phyloP scores from a whole-genome alignment of 352 stramenopile species.

The Globisporangium cystogenes region DNA sequence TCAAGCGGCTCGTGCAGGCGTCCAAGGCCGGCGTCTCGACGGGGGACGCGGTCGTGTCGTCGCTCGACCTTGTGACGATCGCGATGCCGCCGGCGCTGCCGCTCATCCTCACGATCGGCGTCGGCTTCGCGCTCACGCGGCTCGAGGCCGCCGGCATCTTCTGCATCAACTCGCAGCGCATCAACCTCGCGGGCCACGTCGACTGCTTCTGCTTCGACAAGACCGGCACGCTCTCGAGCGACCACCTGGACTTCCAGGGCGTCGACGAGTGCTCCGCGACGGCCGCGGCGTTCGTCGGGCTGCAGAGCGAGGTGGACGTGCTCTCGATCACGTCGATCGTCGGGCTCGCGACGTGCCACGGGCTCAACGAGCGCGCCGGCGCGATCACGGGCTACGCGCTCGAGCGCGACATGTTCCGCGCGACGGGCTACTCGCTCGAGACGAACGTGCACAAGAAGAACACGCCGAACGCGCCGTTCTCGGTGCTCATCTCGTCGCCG shows the following conservation, averaged over 20 bases:
- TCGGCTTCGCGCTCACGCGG: constrained; percentile 50
- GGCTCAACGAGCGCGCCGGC: constrained; percentile 42
- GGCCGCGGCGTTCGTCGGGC: constrained; percentile 32
- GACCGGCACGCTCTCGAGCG: constrained; percentile 70
- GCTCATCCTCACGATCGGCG: constrained; percentile 46
- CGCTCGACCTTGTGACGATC: constrained; percentile 62
- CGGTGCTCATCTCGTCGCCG: constrained; percentile 55
- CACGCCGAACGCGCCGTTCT: constrained; percentile 49
- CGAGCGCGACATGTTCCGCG: constrained; percentile 69
- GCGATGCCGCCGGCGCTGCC: constrained; percentile 50
- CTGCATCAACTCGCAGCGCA: constrained; percentile 66
- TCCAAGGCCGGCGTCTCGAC: constrained; percentile 19
- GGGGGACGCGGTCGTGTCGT: constrained; percentile 15
- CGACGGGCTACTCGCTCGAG: constrained; percentile 56
- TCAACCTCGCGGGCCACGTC: constrained; percentile 67
- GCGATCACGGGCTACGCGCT: constrained; percentile 61
- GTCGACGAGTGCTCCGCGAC: constrained; percentile 48
- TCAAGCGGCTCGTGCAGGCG: constrained; percentile 42
- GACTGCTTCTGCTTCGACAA: constrained; percentile 84
- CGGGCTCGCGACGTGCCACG: constrained; percentile 64
- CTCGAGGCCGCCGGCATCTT: constrained; percentile 42
- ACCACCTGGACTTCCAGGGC: constrained; percentile 67
- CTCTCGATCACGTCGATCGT: constrained; percentile 54
- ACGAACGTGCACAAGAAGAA: constrained; percentile 38
- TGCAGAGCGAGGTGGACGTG: constrained; percentile 67